Evolutionary conservation across 768 basidiomycete species (phyloP), one percentile per base, ranked within the genome.

Genomic region (Calocybe gangraenosa): DNA sequence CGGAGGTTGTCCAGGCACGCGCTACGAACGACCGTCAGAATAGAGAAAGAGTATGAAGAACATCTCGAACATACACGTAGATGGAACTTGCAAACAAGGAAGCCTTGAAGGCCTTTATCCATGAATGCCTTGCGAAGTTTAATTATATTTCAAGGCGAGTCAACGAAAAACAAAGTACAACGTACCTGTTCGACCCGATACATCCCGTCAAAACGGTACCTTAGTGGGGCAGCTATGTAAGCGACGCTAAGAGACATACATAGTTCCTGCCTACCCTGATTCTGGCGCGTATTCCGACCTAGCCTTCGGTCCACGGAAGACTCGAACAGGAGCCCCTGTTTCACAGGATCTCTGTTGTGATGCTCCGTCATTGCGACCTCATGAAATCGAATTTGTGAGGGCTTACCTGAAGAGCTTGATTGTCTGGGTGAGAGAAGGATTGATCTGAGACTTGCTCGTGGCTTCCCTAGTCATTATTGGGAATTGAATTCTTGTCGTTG

Each of bases 161-260:
- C 30, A 28, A 35, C 23, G 14, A 36, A 32, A 33, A 34, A 32
- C 17, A 1, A 41, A 23, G 5, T 25, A 31, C 9, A 31, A 46
- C 61, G 19, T 34, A 70, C 71, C 44, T 54, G 55, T 14, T 60
- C 56, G 3, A 73, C 68, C 8, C 38, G 44, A 52, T 74, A 74
- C 10, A 72, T 59, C 10, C 72, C 71, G 46, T 73, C 71, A 44
- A 71, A 74, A 10, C 71, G 70, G 44, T 68, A 70, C 7, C 69
- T 69, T 37, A 7, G 30, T 3, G 25, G 39, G 44, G 18, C 18
- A 25, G 31, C 39, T 35, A 23, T 39, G 40, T 44, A 9, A 14
- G 2, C 8, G 1, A 11, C 10, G 35, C 19, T 33, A 17, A 42
- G 3, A 37, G 39, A 44, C 31, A 33, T 2, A 15, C n/a, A 23